Evolutionary conservation across 805 yeast genomes (phyloP), one percentile per base, ranked within the genome.

Genomic region (Barnettozyma wickerhamii): DNA sequence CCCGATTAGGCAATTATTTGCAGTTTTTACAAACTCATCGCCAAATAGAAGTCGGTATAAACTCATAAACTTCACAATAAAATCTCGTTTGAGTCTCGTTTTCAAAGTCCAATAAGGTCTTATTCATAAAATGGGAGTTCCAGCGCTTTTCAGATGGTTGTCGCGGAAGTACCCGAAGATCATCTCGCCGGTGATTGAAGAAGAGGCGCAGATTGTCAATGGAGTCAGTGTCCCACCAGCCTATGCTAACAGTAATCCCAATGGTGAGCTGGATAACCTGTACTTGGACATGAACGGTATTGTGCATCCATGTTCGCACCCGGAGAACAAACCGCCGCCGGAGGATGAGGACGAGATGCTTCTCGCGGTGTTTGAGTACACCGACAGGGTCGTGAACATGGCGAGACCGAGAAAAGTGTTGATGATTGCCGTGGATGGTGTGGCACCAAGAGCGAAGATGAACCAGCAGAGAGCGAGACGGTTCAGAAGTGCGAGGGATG

Each of bases 251-350:
- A 82, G 93, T 10, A 93, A 93, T 60, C 95, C 95, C 4, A 93
- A 93, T 63, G 99, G 98, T 20, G 99, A 93, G 65, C 66, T 89
- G 35, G 98, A 93, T 60, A 93, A 93, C 59, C 64, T 93, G 37
- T 93, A 93, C 59, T 69, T 93, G 48, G 99, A 93, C 65, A 93
- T 93, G 99, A 93, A 93, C 60, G 99, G 98, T 69, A 93, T 93
- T 57, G 99, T 93, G 5, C 99, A 93, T 68, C 99, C 99, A 2
- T 93, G 98, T 70, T 84, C 97, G 3, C 99, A 93, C 62, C 99
- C 99, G 1, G 99, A 91, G 57, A 85, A 91, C 51, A 83, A 83
- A 51, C 96, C 96, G 0, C 83, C 99, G 0, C 99, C 99, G 10
- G 95, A 81, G 52, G 89, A 91, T 0, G 99, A 93, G 56, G 96